Base-by-base conservation (phyloP, 306 rosid genomes). In the Astragalus glycyphyllos region DNA sequence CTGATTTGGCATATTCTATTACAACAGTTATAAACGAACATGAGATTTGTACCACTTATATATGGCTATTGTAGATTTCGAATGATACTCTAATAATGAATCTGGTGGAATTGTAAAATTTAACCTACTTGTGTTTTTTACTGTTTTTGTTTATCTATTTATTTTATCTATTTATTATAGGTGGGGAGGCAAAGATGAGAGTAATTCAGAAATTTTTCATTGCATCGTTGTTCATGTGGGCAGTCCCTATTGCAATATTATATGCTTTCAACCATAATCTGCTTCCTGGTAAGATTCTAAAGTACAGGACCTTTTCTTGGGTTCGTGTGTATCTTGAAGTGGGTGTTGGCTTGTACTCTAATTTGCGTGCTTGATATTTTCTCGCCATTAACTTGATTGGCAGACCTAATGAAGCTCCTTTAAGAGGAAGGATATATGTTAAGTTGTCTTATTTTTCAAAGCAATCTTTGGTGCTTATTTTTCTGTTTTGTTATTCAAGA, bases 211-310 rank as follows among this genome's bases (percentile, higher is more conserved):
- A 89, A 72, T 92, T 92, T 76, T 64, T 92, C 65, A 64, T 79
- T 65, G 86, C 94, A 0, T 92, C 97, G 7, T 3, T 89, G 76
- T 73, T 92, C 59, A 89, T 89, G 51, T 62, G 68, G 68, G 34
- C 82, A 7, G 72, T 71, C 55, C 98, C 97, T n/a, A 65, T 87
- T 61, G 90, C 93, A 32, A 79, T 90, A 53, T 77, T 93, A 59
- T 78, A 85, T 75, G 92, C 81, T 20, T 90, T 90, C 68, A 90
- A 90, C 84, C 75, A 90, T 63, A 84, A 88, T 76, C 71, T 81
- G 51, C 77, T 90, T 80, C 97, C 98, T 14, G 98, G 97, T 88
- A 85, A 75, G 83, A 41, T 53, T 56, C 69, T 53, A 8, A 2
- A 29, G 15, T 5, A 13, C 58, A 48, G 44, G 1, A 45, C 6